Base-by-base conservation (phyloP, 2,329 filamentous ascomycete species). In the Coniochaeta sp. region DNA sequence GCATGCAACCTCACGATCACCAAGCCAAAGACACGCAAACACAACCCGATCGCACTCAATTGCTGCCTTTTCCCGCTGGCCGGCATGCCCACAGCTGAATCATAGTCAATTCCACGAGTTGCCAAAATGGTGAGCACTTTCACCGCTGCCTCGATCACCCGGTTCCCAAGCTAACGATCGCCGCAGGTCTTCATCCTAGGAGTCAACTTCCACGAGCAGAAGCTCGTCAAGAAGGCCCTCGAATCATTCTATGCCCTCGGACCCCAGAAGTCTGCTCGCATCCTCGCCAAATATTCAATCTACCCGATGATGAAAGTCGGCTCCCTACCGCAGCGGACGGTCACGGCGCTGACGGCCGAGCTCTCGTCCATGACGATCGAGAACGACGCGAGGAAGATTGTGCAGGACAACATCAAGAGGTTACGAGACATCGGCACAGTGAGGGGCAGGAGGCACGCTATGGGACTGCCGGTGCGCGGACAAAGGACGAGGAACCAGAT, bases 301-400 rank as follows among this genome's bases (percentile, higher is more conserved):
- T 90, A 96, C 77, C 88, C 91, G 33, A 88, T 85, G 61, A 89
- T 90, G 65, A 89, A 87, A 70, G 81, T 98, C 66, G 90, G 89
- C 72, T 81, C 85, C 8, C 77, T 99, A 22, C 81, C 85, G 52
- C 85, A 88, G 62, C 87, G 89, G 72, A 93, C 91, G 62, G 79
- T 96, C 66, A 88, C 91, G 58, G 88, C 89, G 59, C 80, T 99
- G 62, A 95, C 89, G 24, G 89, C 89, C 58, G 91, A 96, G 70
- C 80, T 99, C 44, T 90, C 91, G 17, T 88, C 87, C 59, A 93
- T 99, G 91, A 96, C 89, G 62, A 91, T 98, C 68, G 95, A 97
- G 74, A 96, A 89, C 73, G 93, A 98, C 69, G 81, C 96, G 64
- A 81, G 86, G 69, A 84, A 89, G 71, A 78, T 90, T 62, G 77